A percentile compares a stretch with the other conserved stretches of the same genome.
Evolutionary conservation across 371 early-diverging fungal species (phyloP).

Genomic region (Mortierella sp.): DNA sequence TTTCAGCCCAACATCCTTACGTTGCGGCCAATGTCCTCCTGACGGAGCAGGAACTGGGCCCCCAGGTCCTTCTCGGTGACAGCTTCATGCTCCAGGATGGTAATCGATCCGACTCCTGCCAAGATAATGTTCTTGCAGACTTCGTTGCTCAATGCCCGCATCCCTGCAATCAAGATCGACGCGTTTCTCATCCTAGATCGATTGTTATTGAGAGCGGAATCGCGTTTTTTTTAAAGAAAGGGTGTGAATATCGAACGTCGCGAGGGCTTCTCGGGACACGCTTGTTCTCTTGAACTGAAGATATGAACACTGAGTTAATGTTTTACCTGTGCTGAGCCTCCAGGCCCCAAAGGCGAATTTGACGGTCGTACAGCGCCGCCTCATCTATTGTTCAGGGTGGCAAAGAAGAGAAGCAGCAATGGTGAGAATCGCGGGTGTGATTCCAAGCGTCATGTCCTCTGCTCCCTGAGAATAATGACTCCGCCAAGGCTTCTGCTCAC

Average conservation of each 20-base stretch:
- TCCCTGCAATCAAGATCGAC: slow-evolving; percentile 76
- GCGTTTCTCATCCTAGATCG: slow-evolving; percentile 79
- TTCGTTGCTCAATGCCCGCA: slow-evolving; percentile 82
- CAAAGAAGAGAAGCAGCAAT: background rate
- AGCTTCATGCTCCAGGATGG: slow-evolving; percentile 71
- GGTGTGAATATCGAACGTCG: background rate
- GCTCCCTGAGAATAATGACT: background rate
- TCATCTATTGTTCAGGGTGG: slow-evolving; percentile 73
- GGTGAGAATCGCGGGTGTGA: background rate
- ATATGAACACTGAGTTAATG: background rate
- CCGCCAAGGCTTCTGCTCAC: background rate
- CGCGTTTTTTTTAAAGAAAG: no score
- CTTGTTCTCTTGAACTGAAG: no score
- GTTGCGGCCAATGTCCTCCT: slow-evolving; percentile 75
- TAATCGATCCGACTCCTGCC: slow-evolving; percentile 87
- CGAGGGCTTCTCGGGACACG: no score
- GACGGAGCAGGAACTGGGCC: slow-evolving; percentile 80
- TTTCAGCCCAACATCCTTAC: slow-evolving; percentile 54
- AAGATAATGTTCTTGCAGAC: slow-evolving; percentile 92
- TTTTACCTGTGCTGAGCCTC: slow-evolving; percentile 89
- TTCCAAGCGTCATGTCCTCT: no score
- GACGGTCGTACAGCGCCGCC: slow-evolving; percentile 93
- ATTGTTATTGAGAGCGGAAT: background rate
- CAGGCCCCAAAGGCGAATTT: slow-evolving; percentile 96
- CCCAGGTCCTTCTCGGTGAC: slow-evolving; percentile 81